phyloP scores from a whole-genome alignment of 169 alveolate genomes.

The Amoebophrya sp. region DNA sequence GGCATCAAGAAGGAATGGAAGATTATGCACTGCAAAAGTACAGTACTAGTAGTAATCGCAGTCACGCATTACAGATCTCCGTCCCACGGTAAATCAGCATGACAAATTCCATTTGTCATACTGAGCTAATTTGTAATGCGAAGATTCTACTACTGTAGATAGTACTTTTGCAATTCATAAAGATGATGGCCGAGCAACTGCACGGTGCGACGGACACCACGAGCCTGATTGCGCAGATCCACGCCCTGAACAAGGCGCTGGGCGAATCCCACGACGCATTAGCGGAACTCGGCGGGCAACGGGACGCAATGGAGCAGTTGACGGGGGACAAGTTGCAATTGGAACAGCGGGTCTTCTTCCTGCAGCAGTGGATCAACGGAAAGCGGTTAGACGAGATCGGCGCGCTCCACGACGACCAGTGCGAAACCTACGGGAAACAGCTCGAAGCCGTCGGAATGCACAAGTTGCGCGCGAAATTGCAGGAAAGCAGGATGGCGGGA shows the following conservation, averaged over 20 bases:
- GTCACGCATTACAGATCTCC: no score
- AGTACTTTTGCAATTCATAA: no score
- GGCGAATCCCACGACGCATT: not conserved
- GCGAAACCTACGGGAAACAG: not conserved
- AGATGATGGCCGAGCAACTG: not conserved
- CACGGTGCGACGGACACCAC: not conserved
- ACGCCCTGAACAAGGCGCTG: not conserved
- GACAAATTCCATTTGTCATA: no score
- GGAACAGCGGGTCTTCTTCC: not conserved
- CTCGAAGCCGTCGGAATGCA: not conserved
- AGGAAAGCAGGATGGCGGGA: not conserved
- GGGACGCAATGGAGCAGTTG: not conserved
- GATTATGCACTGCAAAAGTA: no score
- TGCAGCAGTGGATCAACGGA: conserved; percentile 17
- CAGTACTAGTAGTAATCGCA: no score
- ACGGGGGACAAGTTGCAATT: not conserved
- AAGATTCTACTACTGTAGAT: no score
- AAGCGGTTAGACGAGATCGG: not conserved
- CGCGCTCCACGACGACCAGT: not conserved
- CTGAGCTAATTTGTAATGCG: no score
- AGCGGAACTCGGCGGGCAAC: not conserved
- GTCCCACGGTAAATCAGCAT: no score
- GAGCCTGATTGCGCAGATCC: not conserved
- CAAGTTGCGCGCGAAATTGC: not conserved
- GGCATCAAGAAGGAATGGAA: not conserved